Evolutionary conservation across 2,329 filamentous ascomycete species (phyloP).

Genomic region (Davidsoniella australis): DNA sequence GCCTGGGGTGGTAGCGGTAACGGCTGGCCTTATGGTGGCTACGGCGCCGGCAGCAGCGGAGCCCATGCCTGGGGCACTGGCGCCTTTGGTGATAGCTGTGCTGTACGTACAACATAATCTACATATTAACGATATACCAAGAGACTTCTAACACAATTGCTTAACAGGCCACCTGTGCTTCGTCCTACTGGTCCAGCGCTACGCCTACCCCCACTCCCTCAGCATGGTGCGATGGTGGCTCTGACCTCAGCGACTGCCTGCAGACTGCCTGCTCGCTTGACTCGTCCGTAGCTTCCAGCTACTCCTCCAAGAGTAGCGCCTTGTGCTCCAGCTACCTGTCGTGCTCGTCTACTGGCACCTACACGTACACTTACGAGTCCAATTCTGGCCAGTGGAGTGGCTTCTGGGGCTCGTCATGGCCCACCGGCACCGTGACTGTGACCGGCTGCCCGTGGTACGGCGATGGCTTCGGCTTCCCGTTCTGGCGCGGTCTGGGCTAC

Average conservation of each 20-base stretch:
- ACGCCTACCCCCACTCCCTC: conserved; percentile 15
- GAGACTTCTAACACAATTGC: background rate
- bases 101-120: conserved; percentile 11
- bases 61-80: conserved; percentile 6
- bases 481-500: conserved; percentile 15
- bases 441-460: conserved; percentile 17
- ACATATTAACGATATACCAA: background rate
- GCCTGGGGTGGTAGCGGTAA: conserved; percentile 9
- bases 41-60: background rate
- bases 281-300: conserved; percentile 13
- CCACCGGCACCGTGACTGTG: conserved; percentile 15
- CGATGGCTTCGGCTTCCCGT: conserved; percentile 14
- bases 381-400: conserved; percentile 12
- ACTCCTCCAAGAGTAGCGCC: conserved; percentile 15
- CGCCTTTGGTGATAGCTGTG: conserved; percentile 6
- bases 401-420: conserved; percentile 13
- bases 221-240: conserved; percentile 13
- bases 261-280: conserved; percentile 15
- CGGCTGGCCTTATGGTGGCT: conserved; percentile 10
- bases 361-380: conserved; percentile 15
- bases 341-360: conserved; percentile 15
- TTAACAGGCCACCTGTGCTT: conserved; percentile 14
- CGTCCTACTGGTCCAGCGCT: conserved; percentile 16
- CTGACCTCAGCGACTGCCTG: conserved; percentile 15
- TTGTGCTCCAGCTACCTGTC: conserved; percentile 15